Conservation (phyloP, 257 asterid genomes). For the Rubia yunnanensis region DNA sequence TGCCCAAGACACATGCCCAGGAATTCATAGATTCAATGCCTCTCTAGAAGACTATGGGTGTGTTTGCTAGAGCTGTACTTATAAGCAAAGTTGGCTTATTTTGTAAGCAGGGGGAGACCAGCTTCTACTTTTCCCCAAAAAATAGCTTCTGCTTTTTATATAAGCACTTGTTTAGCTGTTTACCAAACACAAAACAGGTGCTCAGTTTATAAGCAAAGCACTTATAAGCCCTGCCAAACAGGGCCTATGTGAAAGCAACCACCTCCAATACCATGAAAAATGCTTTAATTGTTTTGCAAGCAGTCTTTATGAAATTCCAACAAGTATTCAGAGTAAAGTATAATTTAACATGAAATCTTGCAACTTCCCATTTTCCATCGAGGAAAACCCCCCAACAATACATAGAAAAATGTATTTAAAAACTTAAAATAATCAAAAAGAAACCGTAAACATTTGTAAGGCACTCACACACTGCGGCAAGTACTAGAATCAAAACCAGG, state of each 20-base stretch:
- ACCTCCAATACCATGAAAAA: not conserved
- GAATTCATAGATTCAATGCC: constrained; percentile 4
- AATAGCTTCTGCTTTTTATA: no score
- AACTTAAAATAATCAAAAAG: not conserved
- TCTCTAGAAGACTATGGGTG: not conserved
- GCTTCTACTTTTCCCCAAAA: no score
- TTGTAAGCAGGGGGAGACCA: no score
- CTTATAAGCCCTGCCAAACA: no score
- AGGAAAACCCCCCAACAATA: constrained; percentile 10
- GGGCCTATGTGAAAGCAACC: not conserved
- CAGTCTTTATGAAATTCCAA: not conserved
- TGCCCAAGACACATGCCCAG: not conserved
- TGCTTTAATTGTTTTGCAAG: no score
- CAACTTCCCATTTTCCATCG: not conserved
- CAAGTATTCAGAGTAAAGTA: not conserved
- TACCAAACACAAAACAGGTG: no score
- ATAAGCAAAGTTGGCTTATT: no score
- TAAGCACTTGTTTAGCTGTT: no score
- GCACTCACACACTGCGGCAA: constrained; percentile 92
- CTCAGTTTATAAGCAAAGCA: no score
- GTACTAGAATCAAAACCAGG: constrained; percentile 80
- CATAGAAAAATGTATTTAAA: not conserved
- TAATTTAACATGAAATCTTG: not conserved
- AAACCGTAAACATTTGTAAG: constrained; percentile 9
- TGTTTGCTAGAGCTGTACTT: no score